phyloP scores from a whole-genome alignment of 257 asterid genomes.

The Solanum dulcamara region DNA sequence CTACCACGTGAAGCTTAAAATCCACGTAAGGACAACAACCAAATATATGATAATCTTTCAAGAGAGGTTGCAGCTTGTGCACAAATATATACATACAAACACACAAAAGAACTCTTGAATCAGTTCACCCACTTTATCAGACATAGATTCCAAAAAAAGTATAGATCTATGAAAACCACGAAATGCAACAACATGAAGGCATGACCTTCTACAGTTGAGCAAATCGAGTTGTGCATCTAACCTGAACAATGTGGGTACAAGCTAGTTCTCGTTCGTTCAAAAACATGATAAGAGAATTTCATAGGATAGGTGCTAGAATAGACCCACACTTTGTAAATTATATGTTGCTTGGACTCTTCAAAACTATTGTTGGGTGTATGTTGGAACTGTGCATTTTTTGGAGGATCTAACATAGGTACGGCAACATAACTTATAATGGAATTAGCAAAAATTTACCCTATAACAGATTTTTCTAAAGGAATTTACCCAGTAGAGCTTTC shows the following conservation, averaged over 20 bases:
- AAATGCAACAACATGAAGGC: background rate
- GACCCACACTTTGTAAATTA: background rate
- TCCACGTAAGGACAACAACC: background rate
- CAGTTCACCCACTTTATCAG: background rate
- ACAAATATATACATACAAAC: background rate
- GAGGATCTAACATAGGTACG: background rate
- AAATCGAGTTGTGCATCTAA: background rate
- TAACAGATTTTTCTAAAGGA: background rate
- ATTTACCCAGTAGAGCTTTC: background rate
- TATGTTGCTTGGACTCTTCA: no score
- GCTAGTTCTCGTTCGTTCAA: background rate
- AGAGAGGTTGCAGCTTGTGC: background rate
- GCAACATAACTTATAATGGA: background rate
- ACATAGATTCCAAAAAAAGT: background rate
- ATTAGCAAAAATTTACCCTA: background rate
- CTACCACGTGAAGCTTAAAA: background rate
- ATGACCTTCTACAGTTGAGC: background rate
- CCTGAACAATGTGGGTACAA: background rate
- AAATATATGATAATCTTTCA: background rate
- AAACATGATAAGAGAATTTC: background rate
- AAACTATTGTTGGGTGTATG: background rate
- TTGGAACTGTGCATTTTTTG: background rate
- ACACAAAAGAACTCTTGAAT: background rate
- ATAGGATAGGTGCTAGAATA: background rate
- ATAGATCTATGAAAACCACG: background rate